phyloP scores from a whole-genome alignment of 1,284 basidiomycete species.

The Irpex sp. region DNA sequence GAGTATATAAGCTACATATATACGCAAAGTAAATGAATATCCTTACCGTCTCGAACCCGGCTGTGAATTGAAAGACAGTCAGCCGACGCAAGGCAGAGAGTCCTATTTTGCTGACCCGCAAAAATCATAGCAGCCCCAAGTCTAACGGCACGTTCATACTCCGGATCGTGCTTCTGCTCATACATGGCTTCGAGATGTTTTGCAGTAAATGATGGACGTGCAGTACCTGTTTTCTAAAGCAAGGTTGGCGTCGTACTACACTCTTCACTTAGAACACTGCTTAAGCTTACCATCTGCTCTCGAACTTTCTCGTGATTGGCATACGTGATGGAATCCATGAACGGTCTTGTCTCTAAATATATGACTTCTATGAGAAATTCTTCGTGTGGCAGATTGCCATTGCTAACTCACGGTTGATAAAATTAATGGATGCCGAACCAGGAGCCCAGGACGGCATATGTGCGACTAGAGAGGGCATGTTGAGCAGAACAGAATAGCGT shows the following conservation, averaged over 20 bases:
- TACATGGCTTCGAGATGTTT: not conserved
- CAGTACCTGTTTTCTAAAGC: not conserved
- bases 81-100: not conserved
- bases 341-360: not conserved
- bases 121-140: not conserved
- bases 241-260: too few species aligned
- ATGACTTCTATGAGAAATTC: not conserved
- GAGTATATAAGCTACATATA: not conserved
- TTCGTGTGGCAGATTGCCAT: not conserved
- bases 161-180: not conserved
- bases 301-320: not conserved
- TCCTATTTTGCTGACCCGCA: not conserved
- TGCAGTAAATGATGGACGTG: not conserved
- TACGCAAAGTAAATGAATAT: too few species aligned
- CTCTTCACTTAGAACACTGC: too few species aligned
- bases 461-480: conserved; percentile 19
- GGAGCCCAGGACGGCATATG: conserved; percentile 35
- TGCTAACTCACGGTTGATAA: not conserved
- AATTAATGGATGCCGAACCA: conserved; percentile 19
- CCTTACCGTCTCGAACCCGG: not conserved
- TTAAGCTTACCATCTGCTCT: not conserved
- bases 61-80: not conserved
- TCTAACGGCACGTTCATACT: not conserved
- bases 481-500: not conserved
- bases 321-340: not conserved